Conservation (phyloP, 2,329 filamentous ascomycete genomes). For the Colletotrichum sp. region DNA sequence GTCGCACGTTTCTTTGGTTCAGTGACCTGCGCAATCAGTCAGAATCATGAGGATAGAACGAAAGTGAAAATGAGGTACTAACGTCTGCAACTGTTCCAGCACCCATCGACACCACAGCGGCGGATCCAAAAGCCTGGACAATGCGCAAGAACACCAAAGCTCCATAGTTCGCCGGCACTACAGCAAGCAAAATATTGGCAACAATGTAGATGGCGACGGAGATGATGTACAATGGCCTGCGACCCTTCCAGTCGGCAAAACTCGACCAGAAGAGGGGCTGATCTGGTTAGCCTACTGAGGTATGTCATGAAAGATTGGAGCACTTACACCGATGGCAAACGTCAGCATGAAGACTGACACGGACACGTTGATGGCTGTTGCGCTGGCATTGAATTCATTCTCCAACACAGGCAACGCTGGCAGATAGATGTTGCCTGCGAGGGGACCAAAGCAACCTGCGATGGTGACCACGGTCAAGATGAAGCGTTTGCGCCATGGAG, state of each 20-base stretch:
- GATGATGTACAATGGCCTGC: constrained; percentile 44
- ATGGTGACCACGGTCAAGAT: constrained; percentile 42
- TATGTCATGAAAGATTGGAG: neutral
- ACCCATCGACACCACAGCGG: constrained; percentile 45
- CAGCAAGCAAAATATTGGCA: constrained; percentile 42
- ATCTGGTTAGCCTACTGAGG: neutral
- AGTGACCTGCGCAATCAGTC: constrained; percentile 34
- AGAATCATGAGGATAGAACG: neutral
- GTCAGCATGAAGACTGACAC: constrained; percentile 50
- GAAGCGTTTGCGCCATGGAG: constrained; percentile 36
- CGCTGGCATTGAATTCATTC: constrained; percentile 38
- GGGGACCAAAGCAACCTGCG: constrained; percentile 46
- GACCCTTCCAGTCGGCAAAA: constrained; percentile 42
- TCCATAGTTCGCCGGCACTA: constrained; percentile 40
- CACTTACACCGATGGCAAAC: constrained; percentile 41
- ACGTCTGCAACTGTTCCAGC: constrained; percentile 47
- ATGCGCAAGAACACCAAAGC: constrained; percentile 43
- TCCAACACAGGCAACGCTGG: constrained; percentile 42
- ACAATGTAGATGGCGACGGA: constrained; percentile 42
- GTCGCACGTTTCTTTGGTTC: constrained; percentile 35
- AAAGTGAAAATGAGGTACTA: neutral
- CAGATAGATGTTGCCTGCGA: constrained; percentile 49
- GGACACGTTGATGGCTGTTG: constrained; percentile 43
- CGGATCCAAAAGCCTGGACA: constrained; percentile 46
- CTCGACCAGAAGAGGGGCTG: constrained; percentile 45